phyloP scores from a whole-genome alignment of 2,329 filamentous ascomycete species.

The Pleurostoma richardsiae region DNA sequence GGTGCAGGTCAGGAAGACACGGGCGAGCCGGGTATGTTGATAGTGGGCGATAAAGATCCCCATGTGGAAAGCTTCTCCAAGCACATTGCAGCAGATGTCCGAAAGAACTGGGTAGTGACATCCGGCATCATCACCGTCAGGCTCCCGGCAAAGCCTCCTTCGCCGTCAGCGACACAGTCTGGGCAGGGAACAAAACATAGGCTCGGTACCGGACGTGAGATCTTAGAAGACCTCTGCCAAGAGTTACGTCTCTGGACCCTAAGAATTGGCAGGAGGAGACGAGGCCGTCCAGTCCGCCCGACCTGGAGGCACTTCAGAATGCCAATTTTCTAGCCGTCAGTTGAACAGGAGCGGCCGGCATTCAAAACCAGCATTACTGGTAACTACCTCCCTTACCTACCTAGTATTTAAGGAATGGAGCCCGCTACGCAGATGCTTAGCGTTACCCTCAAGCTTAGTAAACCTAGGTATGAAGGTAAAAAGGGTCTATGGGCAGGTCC shows the following conservation, averaged over 20 bases:
- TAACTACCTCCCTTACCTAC: too few relatives aligned
- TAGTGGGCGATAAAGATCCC: conserved; percentile 11
- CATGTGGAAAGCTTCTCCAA: conserved; percentile 33
- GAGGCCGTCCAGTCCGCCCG: too few relatives aligned
- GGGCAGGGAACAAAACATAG: conserved; percentile 23
- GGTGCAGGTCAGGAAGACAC: conserved; percentile 1
- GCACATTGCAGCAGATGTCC: conserved; percentile 38
- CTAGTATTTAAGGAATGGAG: too few relatives aligned
- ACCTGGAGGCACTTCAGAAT: too few relatives aligned
- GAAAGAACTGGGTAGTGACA: conserved; percentile 35
- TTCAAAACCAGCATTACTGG: too few relatives aligned
- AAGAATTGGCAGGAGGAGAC: neutral
- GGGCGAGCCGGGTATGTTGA: too few relatives aligned
- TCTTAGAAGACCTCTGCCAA: neutral
- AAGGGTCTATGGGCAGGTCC: too few relatives aligned
- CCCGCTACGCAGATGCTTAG: too few relatives aligned
- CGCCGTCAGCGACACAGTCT: conserved; percentile 24
- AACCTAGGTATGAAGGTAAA: too few relatives aligned
- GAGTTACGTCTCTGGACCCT: conserved; percentile 2
- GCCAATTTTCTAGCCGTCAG: too few relatives aligned
- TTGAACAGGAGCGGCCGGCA: too few relatives aligned
- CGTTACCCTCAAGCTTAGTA: too few relatives aligned
- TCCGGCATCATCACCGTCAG: conserved; percentile 28
- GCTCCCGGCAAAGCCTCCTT: conserved; percentile 25
- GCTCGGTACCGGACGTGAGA: conserved; percentile 7